A percentile compares a stretch with the other conserved stretches of the same genome.
Evolutionary conservation across 345 rosid genomes (phyloP).

Genomic region (Eucalyptus cloeziana): DNA sequence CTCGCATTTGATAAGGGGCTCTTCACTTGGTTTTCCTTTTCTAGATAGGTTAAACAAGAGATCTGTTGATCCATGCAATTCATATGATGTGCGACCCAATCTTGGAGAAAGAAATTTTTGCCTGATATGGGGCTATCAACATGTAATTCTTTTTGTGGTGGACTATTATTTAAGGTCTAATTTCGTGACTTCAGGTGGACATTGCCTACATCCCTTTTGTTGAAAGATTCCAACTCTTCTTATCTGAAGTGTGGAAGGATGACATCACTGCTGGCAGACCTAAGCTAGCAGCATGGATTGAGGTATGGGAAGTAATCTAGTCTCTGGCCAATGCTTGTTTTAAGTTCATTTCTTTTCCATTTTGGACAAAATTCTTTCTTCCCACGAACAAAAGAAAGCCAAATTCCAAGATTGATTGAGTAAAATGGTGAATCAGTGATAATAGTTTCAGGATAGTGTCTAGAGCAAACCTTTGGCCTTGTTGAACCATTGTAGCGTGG

Average conservation of each 20-base stretch:
- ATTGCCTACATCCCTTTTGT: slow-evolving; percentile 59
- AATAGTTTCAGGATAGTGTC: not conserved
- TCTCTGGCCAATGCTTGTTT: not conserved
- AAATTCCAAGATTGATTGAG: not conserved
- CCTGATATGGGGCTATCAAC: not conserved
- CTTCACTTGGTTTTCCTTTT: not conserved
- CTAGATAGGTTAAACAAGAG: not conserved
- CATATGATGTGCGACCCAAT: not conserved
- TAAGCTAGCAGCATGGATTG: slow-evolving; percentile 59
- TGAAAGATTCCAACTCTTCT: slow-evolving; percentile 48
- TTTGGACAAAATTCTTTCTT: not conserved
- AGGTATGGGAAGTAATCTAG: slow-evolving; percentile 21
- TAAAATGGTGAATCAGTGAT: not conserved
- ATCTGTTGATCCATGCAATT: not conserved
- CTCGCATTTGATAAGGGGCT: not conserved
- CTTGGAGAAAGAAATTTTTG: not conserved
- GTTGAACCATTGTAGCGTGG: too few relatives aligned
- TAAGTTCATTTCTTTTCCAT: not conserved
- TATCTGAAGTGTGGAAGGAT: slow-evolving; percentile 29
- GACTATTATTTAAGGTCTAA: not conserved
- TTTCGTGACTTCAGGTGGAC: slow-evolving; percentile 37
- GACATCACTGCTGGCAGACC: slow-evolving; percentile 69
- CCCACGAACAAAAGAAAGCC: not conserved
- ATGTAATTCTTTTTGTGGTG: not conserved
- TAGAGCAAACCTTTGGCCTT: too few relatives aligned